Conservation (phyloP, 257 asterid species). For the Rubia yunnanensis region DNA sequence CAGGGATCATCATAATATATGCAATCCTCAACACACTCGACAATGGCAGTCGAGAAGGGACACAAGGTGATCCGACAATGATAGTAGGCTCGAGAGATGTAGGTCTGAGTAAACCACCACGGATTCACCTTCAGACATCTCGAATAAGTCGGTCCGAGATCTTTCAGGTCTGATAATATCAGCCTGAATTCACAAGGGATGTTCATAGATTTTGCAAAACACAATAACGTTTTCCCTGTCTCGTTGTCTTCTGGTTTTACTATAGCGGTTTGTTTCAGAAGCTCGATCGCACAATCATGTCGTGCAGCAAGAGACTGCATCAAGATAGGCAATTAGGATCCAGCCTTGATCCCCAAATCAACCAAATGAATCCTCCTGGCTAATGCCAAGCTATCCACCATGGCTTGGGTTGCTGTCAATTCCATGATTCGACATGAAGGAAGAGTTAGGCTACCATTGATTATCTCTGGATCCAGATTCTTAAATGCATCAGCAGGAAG, state of each 20-base stretch:
- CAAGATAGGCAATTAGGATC: constrained; percentile 33
- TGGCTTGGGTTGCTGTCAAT: constrained; percentile 30
- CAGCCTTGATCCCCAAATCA: constrained; percentile 25
- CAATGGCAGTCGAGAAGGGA: constrained; percentile 27
- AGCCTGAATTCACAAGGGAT: constrained; percentile 19
- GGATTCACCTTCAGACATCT: constrained; percentile 21
- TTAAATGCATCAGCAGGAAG: constrained; percentile 12
- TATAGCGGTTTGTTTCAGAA: constrained; percentile 37
- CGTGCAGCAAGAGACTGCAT: constrained; percentile 33
- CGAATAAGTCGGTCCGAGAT: constrained; percentile 25
- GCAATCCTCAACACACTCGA: constrained; percentile 32
- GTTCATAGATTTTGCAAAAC: constrained; percentile 27
- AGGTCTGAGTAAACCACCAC: constrained; percentile 23
- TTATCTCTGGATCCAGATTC: not conserved
- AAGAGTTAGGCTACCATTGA: not conserved
- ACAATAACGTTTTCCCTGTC: constrained; percentile 21
- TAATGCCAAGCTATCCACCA: constrained; percentile 24
- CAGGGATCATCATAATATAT: constrained; percentile 19
- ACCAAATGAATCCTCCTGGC: constrained; percentile 34
- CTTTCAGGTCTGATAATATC: constrained; percentile 16
- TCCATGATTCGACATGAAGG: constrained; percentile 26
- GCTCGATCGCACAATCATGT: constrained; percentile 15
- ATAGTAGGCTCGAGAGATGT: constrained; percentile 13
- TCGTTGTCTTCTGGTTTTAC: constrained; percentile 24
- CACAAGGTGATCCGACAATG: constrained; percentile 15